Base-by-base conservation (phyloP, 2,329 filamentous ascomycete species). In the Grosmannia huntii region DNA sequence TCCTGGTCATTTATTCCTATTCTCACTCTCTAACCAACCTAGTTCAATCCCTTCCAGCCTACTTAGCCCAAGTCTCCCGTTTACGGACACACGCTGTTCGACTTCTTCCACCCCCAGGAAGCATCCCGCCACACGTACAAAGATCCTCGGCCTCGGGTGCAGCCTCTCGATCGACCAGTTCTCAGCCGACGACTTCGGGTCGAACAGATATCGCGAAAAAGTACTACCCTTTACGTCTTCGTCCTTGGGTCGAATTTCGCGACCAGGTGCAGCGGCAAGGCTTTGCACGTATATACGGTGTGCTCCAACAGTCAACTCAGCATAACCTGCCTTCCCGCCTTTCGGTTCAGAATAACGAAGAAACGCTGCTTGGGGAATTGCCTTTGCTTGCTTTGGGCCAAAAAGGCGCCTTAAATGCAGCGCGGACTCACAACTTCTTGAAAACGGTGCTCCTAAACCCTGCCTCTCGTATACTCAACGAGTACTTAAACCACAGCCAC, bases 171-270 rank as follows among this genome's bases (percentile, higher is more conserved):
- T 55, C 56, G 16, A 28, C 21, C 46, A 55, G 57, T 55, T 31
- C 52, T 36, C 57, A 58, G 31, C 57, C 57, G 52, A 57, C 56
- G 25, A 57, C 56, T 41, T 57, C 56, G 46, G 56, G 56, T 23
- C 56, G 56, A 23, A 58, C 56, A 23, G 16, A 38, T 21, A 44
- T 58, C 21, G 21, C 9, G 10, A 38, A 38, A 5, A 58, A 58
- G 25, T 58, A 58, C 51, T 54, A 58, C 51, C 56, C 56, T 28
- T 23, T 58, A 38, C 51, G n/a, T 16, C 25, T 58, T 7, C 44
- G 56, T 58, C 70, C 75, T 31, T 80, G 77, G 77, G 65, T 66
- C 6, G 73, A 76, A 5, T 66, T 79, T 66, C 70, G 69, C 4
- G 68, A 73, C 1, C 74, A 77, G 44, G 75, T 77, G 60, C 70